These are phyloP conservation scores for Colletotrichum viniferum DNA, from an alignment of 2,329 filamentous ascomycete genomes.

Conservation along the genomic window DNA sequence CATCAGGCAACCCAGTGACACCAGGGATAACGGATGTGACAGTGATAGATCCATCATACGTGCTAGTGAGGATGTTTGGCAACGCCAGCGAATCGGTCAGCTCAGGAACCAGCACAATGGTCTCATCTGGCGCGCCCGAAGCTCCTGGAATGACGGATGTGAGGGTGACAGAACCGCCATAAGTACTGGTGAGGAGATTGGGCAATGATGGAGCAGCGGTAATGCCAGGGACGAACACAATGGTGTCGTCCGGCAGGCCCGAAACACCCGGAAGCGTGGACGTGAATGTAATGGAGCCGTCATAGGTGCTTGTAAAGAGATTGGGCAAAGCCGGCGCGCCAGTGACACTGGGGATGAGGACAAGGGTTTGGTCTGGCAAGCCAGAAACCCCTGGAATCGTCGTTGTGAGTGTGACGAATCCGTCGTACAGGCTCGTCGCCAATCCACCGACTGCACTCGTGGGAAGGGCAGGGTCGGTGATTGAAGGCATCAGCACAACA, in stretches of 20 bases:
- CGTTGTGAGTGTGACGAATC: background rate
- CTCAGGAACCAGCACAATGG: background rate
- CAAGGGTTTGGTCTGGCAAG: background rate
- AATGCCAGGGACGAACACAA: background rate
- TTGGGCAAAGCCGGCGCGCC: background rate
- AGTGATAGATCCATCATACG: background rate
- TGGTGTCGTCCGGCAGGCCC: background rate
- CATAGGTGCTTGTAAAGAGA: constrained; percentile 1
- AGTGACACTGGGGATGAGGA: background rate
- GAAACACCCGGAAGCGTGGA: background rate
- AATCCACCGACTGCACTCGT: background rate
- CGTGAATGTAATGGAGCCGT: background rate
- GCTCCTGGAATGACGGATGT: background rate
- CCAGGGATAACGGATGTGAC: background rate
- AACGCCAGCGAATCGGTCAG: background rate
- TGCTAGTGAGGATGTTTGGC: background rate
- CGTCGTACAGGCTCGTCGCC: constrained; percentile 5
- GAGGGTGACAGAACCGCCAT: background rate
- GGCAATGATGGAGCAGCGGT: background rate
- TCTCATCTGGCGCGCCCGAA: background rate
- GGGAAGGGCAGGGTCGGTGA: background rate
- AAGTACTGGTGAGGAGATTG: background rate
- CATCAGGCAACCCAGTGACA: background rate
- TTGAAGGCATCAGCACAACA: background rate
- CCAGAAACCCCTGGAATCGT: background rate